Evolutionary conservation across 2,329 filamentous ascomycete genomes (phyloP).

Genomic region (Nigrospora sphaerica): DNA sequence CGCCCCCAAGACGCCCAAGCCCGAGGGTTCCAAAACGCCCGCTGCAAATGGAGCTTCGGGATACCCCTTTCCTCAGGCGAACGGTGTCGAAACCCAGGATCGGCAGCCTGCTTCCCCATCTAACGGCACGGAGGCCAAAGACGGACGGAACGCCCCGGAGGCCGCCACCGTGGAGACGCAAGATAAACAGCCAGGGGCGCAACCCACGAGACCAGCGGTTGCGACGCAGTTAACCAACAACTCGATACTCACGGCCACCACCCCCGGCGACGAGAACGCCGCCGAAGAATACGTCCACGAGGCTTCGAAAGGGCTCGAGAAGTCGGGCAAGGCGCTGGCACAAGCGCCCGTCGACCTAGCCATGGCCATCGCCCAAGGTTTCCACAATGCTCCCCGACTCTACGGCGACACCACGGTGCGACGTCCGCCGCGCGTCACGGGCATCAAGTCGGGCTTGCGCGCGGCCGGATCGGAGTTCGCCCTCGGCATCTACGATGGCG

Average conservation of each 20-base stretch:
- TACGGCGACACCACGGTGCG: constrained; percentile 67
- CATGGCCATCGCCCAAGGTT: constrained; percentile 58
- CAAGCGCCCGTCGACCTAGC: constrained; percentile 54
- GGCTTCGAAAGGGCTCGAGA: constrained; percentile 42
- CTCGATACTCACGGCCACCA: constrained; percentile 15
- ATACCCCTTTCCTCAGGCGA: not conserved
- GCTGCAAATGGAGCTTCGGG: not conserved
- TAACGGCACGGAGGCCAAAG: constrained; percentile 2
- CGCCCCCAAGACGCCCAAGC: constrained; percentile 8
- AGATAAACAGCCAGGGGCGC: not conserved
- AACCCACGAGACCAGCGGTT: not conserved
- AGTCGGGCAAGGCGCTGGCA: constrained; percentile 43
- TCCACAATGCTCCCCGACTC: constrained; percentile 63
- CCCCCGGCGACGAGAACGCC: constrained; percentile 19
- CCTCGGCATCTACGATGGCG: constrained; percentile 58
- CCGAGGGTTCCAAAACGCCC: not conserved
- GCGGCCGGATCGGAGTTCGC: constrained; percentile 55
- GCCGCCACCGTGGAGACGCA: too few species aligned
- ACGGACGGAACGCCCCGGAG: not conserved
- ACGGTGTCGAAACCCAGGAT: constrained; percentile 7
- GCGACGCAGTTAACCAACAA: constrained; percentile 4
- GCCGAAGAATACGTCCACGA: constrained; percentile 39
- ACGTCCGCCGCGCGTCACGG: constrained; percentile 55
- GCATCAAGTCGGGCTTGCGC: constrained; percentile 54
- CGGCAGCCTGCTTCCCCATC: constrained; percentile 11